Percentiles rank a stretch among this genome's conserved stretches.
These are phyloP conservation scores for Metarhizium sp. DNA, from an alignment of 2,329 filamentous ascomycete genomes.

Conservation along the genomic window DNA sequence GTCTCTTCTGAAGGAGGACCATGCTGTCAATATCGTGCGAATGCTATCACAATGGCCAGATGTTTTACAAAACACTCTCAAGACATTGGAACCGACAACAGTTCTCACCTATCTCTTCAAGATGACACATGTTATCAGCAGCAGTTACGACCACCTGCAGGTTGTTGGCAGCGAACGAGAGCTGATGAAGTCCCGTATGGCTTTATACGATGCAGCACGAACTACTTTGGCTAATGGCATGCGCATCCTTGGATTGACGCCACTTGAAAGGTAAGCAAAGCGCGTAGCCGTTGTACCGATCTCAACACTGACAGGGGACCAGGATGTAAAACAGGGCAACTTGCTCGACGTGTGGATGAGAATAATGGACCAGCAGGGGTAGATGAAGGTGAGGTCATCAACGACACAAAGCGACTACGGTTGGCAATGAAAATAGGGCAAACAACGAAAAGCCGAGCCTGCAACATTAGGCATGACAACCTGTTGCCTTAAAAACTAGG, in stretches of 20 bases:
- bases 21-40: slow-evolving; percentile 65
- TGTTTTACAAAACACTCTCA: slow-evolving; percentile 72
- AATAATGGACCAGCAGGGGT: background rate
- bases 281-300: background rate
- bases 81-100: slow-evolving; percentile 66
- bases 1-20: slow-evolving; percentile 58
- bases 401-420: background rate
- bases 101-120: slow-evolving; percentile 61
- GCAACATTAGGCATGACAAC: background rate
- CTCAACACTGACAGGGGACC: background rate
- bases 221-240: slow-evolving; percentile 77
- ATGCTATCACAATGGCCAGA: slow-evolving; percentile 80
- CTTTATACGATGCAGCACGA: slow-evolving; percentile 63
- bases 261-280: slow-evolving; percentile 48
- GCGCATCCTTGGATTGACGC: slow-evolving; percentile 67
- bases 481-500: background rate
- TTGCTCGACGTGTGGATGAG: no score
- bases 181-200: slow-evolving; percentile 41
- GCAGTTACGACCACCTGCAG: slow-evolving; percentile 72
- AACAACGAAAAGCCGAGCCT: background rate
- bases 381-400: background rate
- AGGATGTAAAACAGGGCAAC: slow-evolving; percentile 3
- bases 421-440: background rate
- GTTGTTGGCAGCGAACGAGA: slow-evolving; percentile 72
- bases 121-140: slow-evolving; percentile 73